A percentile compares a stretch with the other conserved stretches of the same genome.
Evolutionary conservation across 2,329 filamentous ascomycete species (phyloP).

Genomic region (Fusarium anthophilum): DNA sequence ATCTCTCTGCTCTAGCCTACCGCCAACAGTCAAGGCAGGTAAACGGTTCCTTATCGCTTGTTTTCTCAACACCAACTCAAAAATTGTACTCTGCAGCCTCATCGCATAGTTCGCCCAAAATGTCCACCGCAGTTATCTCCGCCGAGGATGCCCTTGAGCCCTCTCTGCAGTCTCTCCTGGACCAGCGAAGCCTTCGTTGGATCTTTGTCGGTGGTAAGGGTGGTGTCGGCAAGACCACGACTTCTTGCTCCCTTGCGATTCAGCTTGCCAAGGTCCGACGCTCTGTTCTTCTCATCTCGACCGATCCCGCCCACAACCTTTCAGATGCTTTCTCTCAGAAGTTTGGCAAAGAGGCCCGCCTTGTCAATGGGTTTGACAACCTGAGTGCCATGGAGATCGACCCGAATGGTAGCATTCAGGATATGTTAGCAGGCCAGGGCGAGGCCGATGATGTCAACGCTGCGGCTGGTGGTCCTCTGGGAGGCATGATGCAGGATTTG

Average conservation of each 20-base stretch:
- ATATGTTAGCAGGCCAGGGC: conserved; percentile 80
- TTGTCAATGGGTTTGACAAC: conserved; percentile 91
- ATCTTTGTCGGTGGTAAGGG: conserved; percentile 99
- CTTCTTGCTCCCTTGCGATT: conserved; percentile 96
- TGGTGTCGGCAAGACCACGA: conserved; percentile 99
- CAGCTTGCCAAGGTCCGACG: conserved; percentile 95
- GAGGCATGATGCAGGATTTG: conserved; percentile 98
- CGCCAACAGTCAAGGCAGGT: not conserved
- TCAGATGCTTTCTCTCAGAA: conserved; percentile 98
- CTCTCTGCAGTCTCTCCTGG: conserved; percentile 91
- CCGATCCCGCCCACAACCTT: conserved; percentile 97
- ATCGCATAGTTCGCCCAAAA: conserved; percentile 23
- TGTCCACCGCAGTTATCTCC: conserved; percentile 54
- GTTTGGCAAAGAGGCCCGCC: conserved; percentile 96
- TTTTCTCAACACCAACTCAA: not conserved
- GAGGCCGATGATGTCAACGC: conserved; percentile 75
- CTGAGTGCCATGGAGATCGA: conserved; percentile 99
- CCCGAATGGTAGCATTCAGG: conserved; percentile 96
- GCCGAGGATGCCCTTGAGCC: conserved; percentile 84
- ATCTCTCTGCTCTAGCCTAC: not conserved
- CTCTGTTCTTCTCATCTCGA: conserved; percentile 96
- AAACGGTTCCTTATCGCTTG: not conserved
- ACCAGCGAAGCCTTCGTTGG: conserved; percentile 96
- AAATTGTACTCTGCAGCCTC: not conserved
- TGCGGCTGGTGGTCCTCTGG: conserved; percentile 74